Percentiles rank a stretch among this genome's conserved stretches.
These are phyloP conservation scores for Talaromyces atroroseus DNA, from an alignment of 2,329 filamentous ascomycete species.

Conservation along the genomic window DNA sequence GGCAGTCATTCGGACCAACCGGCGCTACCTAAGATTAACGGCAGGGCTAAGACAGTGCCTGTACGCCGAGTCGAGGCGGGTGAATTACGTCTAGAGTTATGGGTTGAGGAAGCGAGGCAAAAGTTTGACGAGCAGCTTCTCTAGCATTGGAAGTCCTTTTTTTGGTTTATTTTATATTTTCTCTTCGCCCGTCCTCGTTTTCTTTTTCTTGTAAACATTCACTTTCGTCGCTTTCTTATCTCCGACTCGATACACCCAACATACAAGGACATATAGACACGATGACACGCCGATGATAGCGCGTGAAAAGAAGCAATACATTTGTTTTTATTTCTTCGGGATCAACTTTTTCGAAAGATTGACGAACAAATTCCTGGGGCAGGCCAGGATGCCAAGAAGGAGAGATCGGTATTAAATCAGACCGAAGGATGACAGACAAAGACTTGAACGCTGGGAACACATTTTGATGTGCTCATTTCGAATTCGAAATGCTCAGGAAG, in stretches of 20 bases:
- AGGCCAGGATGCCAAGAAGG: not conserved
- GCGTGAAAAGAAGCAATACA: not conserved
- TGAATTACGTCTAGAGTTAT: conserved; percentile 62
- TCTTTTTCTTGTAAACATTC: conserved; percentile 9
- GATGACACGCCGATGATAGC: not conserved
- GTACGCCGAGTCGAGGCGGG: conserved; percentile 60
- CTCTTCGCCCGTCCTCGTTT: not conserved
- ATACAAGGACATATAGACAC: not conserved
- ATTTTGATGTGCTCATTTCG: not conserved
- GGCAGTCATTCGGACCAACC: conserved; percentile 28
- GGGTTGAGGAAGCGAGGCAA: conserved; percentile 60
- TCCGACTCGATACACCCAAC: not conserved
- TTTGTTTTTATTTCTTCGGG: not conserved
- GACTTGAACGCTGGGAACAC: not conserved
- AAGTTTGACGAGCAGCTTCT: conserved; percentile 37
- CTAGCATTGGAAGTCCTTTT: not conserved
- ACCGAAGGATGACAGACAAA: not conserved
- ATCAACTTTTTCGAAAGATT: not conserved
- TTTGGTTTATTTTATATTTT: not conserved
- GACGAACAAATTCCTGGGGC: not conserved
- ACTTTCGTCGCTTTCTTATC: not conserved
- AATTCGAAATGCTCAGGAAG: not conserved
- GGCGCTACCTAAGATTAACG: conserved; percentile 33
- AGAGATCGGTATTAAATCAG: not conserved
- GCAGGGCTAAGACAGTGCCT: conserved; percentile 53